These are phyloP conservation scores for Yamadazyma taylorii DNA, from an alignment of 1,139 yeast genomes.

Conservation along the genomic window DNA sequence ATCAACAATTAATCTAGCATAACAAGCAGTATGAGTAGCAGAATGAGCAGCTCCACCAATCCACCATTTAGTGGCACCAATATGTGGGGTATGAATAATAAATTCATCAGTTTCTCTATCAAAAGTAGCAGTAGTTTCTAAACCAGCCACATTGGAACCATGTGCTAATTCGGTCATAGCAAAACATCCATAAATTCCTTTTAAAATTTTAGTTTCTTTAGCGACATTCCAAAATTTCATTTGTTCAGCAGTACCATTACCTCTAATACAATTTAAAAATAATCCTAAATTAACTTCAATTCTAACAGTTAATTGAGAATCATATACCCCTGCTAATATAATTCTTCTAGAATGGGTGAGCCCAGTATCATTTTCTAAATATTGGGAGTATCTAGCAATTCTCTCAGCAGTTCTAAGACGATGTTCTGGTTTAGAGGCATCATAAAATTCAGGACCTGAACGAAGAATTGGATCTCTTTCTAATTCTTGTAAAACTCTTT, in stretches of 20 bases:
- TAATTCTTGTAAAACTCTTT: conserved; percentile 40
- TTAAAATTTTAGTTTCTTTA: conserved; percentile 66
- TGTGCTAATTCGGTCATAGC: conserved; percentile 95
- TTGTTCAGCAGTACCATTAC: conserved; percentile 55
- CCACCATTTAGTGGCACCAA: conserved; percentile 98
- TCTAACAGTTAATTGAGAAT: conserved; percentile 51
- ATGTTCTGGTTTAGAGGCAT: conserved; percentile 40
- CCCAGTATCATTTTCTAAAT: conserved; percentile 43
- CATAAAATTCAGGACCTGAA: conserved; percentile 39
- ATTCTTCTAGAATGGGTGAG: conserved; percentile 38
- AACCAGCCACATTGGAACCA: conserved; percentile 90
- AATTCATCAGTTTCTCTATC: conserved; percentile 67
- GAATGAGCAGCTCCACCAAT: conserved; percentile 97
- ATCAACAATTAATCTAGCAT: conserved; percentile 77
- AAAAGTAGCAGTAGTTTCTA: conserved; percentile 89
- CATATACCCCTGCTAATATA: conserved; percentile 44
- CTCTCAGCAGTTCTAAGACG: conserved; percentile 45
- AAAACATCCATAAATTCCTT: conserved; percentile 83
- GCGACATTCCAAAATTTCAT: conserved; percentile 71
- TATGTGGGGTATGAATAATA: conserved; percentile 78
- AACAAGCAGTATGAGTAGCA: conserved; percentile 78
- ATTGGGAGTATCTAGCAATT: conserved; percentile 44
- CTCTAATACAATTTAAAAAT: conserved; percentile 46
- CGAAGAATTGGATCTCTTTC: conserved; percentile 52
- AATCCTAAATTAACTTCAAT: conserved; percentile 53